These are phyloP conservation scores for Coprinellus micaceus DNA, from an alignment of 768 basidiomycete species.

Conservation along the genomic window DNA sequence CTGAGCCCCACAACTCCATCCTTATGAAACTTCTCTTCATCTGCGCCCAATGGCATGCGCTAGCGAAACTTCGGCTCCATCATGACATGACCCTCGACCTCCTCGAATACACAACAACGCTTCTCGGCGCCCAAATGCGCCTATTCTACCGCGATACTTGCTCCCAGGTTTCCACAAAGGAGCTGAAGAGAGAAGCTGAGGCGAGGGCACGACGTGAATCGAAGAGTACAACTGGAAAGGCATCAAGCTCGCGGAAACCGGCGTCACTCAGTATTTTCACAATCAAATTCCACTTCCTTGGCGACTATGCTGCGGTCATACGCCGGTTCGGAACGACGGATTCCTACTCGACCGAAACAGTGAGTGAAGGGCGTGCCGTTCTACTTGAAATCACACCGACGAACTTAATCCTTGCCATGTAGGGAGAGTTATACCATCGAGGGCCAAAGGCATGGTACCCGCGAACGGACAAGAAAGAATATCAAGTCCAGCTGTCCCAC, in stretches of 20 bases:
- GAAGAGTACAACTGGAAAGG: not conserved
- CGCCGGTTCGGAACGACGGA: not conserved
- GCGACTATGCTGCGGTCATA: not conserved
- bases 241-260: not conserved
- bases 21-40: conserved; percentile 5
- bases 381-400: not conserved
- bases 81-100: conserved; percentile 1
- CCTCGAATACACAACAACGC: not conserved
- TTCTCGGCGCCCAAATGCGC: not conserved
- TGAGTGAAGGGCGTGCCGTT: not conserved
- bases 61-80: conserved; percentile 12
- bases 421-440: not conserved
- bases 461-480: not conserved
- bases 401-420: not conserved
- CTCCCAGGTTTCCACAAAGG: not conserved
- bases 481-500: not conserved
- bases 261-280: not conserved
- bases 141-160: not conserved
- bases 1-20: not conserved
- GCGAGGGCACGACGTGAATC: not conserved
- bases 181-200: not conserved
- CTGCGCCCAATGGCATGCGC: conserved; percentile 6
- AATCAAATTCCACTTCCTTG: not conserved
- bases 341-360: not conserved
- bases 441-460: not conserved